phyloP scores from a whole-genome alignment of 306 rosid species.

The Cicer bijugum region DNA sequence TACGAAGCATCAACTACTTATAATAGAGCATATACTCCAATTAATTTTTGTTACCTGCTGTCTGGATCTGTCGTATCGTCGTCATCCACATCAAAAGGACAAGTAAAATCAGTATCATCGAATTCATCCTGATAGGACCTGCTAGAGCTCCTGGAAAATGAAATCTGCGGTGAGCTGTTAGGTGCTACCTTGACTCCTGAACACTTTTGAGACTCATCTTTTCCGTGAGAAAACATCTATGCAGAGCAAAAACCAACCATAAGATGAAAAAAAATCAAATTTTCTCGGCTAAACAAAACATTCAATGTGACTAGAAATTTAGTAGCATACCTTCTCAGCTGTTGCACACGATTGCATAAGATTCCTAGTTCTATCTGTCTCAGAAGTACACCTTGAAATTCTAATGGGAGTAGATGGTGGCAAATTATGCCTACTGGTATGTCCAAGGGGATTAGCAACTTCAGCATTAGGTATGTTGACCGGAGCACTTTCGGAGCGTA shows the following conservation, averaged over 20 bases:
- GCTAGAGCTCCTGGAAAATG: constrained; percentile 84
- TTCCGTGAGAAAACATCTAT: constrained; percentile 66
- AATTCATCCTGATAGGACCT: constrained; percentile 76
- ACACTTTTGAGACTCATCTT: constrained; percentile 64
- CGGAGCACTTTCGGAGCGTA: constrained; percentile 86
- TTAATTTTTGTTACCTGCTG: constrained; percentile 65
- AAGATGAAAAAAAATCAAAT: constrained; percentile 12
- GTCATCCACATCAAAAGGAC: constrained; percentile 84
- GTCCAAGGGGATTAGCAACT: constrained; percentile 52
- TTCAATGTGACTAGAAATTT: constrained; percentile 4
- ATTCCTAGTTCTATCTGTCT: constrained; percentile 52
- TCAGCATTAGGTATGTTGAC: constrained; percentile 57
- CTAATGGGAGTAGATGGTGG: constrained; percentile 68
- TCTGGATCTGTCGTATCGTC: constrained; percentile 75
- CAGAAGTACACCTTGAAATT: constrained; percentile 47
- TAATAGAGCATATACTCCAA: constrained; percentile 15
- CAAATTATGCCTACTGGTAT: constrained; percentile 53
- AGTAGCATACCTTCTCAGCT: constrained; percentile 68
- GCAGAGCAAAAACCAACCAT: constrained; percentile 40
- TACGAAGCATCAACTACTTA: constrained; percentile 15
- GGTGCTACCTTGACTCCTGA: constrained; percentile 63
- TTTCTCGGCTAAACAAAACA: background rate
- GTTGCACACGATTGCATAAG: constrained; percentile 53
- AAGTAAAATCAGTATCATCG: constrained; percentile 73
- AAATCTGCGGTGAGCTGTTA: constrained; percentile 62